These are phyloP conservation scores for Geranium brycei DNA, from an alignment of 345 rosid genomes.

Conservation along the genomic window DNA sequence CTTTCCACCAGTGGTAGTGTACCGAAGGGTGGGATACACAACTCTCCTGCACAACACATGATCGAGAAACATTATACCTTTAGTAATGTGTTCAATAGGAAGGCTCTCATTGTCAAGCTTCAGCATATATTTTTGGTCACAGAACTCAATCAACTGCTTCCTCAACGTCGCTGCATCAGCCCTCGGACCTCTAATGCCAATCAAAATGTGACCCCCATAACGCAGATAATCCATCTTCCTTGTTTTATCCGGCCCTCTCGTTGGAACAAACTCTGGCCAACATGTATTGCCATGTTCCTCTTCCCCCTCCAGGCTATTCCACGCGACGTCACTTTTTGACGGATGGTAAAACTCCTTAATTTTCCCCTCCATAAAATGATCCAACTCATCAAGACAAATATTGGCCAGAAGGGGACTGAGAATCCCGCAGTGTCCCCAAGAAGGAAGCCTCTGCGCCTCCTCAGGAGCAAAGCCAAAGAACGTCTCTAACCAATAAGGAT, in stretches of 20 bases:
- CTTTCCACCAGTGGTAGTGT: slow-evolving; percentile 94
- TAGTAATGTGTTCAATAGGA: slow-evolving; percentile 86
- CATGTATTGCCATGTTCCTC: slow-evolving; percentile 87
- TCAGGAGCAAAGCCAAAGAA: slow-evolving; percentile 96
- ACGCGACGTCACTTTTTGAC: slow-evolving; percentile 82
- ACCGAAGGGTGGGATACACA: slow-evolving; percentile 88
- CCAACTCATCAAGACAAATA: slow-evolving; percentile 84
- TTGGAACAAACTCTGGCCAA: slow-evolving; percentile 97
- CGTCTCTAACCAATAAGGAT: slow-evolving; percentile 92
- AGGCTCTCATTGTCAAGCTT: slow-evolving; percentile 84
- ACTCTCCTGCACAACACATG: slow-evolving; percentile 92
- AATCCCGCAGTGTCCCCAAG: slow-evolving; percentile 94
- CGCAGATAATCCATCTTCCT: slow-evolving; percentile 80
- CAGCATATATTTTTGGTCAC: slow-evolving; percentile 81
- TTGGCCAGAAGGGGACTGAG: slow-evolving; percentile 86
- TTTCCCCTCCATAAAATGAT: slow-evolving; percentile 73
- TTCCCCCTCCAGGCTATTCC: slow-evolving; percentile 92
- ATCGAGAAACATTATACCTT: slow-evolving; percentile 97
- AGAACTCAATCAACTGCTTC: slow-evolving; percentile 83
- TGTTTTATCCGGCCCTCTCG: slow-evolving; percentile 97
- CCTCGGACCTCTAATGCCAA: slow-evolving; percentile 85
- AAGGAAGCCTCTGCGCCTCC: slow-evolving; percentile 81
- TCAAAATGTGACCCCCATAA: slow-evolving; percentile 82
- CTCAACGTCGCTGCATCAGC: slow-evolving; percentile 90
- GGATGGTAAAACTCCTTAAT: slow-evolving; percentile 81